Percentiles rank a stretch among this genome's conserved stretches.
Conservation (phyloP, 495 filamentous ascomycete species). For the Parathielavia appendiculata region DNA sequence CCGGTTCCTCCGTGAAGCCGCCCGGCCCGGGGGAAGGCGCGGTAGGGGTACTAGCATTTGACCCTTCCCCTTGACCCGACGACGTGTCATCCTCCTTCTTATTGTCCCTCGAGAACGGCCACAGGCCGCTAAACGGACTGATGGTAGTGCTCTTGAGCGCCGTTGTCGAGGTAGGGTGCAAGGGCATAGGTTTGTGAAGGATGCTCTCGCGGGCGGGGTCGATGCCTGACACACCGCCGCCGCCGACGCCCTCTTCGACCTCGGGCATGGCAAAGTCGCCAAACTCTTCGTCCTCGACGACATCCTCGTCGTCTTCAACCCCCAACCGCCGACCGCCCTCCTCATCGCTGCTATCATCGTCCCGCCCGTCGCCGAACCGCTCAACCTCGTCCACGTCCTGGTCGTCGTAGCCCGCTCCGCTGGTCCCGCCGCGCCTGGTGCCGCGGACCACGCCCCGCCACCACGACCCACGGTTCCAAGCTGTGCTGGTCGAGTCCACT, state of each 20-base stretch:
- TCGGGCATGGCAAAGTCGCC: conserved; percentile 52
- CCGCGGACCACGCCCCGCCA: conserved; percentile 42
- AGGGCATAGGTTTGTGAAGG: conserved; percentile 43
- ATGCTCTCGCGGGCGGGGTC: conserved; percentile 32
- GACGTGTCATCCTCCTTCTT: conserved; percentile 18
- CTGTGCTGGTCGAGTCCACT: conserved; percentile 10
- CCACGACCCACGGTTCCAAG: conserved; percentile 41
- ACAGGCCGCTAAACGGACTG: conserved; percentile 42
- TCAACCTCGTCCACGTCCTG: conserved; percentile 24
- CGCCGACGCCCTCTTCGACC: conserved; percentile 26
- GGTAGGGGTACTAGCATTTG: not conserved
- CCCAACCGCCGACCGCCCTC: conserved; percentile 18
- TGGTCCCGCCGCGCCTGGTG: conserved; percentile 14
- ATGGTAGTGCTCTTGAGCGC: conserved; percentile 28
- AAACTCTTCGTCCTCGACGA: conserved; percentile 47
- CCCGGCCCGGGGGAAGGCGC: not conserved
- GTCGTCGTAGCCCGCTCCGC: conserved; percentile 1
- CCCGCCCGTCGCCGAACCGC: conserved; percentile 44
- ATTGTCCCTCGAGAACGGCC: conserved; percentile 40
- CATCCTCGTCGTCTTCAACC: conserved; percentile 35
- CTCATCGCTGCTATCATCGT: conserved; percentile 36
- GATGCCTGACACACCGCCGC: conserved; percentile 29
- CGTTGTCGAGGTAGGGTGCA: conserved; percentile 36
- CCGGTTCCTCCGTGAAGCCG: conserved; percentile 30
- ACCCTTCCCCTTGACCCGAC: conserved; percentile 11